phyloP scores from a whole-genome alignment of 768 basidiomycete genomes.

The Chalciporus chontae region DNA sequence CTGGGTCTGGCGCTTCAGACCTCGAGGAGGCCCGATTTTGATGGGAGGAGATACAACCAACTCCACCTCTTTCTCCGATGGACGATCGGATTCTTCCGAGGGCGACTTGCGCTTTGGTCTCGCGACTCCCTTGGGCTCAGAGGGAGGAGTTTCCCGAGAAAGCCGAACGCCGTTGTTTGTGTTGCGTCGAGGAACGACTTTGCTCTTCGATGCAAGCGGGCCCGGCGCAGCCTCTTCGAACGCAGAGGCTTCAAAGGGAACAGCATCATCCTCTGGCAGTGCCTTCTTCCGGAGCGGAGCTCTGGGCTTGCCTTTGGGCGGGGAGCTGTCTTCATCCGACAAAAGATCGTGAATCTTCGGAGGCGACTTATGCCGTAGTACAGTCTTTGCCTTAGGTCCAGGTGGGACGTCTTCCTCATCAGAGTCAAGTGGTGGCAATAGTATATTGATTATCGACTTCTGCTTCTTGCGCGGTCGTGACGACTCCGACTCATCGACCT shows the following conservation, averaged over 20 bases:
- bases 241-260: neutral
- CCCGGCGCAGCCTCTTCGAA: neutral
- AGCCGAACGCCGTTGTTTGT: neutral
- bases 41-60: neutral
- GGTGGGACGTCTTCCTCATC: constrained; percentile 3
- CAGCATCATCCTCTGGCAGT: neutral
- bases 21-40: constrained; percentile 28
- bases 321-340: constrained; percentile 2
- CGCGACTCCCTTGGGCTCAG: constrained; percentile 1
- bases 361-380: neutral
- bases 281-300: neutral
- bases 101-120: neutral
- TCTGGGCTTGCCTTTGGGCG: constrained; percentile 5
- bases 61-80: constrained; percentile 6
- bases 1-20: constrained; percentile 9
- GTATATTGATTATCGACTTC: constrained; percentile 6
- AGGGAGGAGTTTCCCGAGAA: neutral
- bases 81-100: neutral
- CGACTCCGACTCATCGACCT: neutral
- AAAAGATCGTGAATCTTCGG: neutral
- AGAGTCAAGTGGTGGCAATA: constrained; percentile 11
- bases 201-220: neutral
- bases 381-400: neutral
- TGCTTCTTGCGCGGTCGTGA: constrained; percentile 20
- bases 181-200: neutral